phyloP scores from a whole-genome alignment of 768 basidiomycete genomes.

The Pulveroboletus ravenelii region DNA sequence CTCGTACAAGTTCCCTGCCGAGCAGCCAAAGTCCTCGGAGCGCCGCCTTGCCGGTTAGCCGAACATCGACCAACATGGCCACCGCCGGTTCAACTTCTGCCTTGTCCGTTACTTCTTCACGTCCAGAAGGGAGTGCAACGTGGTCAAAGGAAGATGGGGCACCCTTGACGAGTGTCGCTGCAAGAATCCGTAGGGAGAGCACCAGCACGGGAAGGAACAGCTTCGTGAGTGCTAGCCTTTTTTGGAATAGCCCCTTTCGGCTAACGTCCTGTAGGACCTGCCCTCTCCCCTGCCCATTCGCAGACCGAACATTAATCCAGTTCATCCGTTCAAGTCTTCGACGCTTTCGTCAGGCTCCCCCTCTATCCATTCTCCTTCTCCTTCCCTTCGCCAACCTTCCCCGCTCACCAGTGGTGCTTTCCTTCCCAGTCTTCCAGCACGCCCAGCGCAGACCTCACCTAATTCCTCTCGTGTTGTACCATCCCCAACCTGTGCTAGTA shows the following conservation, averaged over 20 bases:
- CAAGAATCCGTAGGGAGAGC: constrained; percentile 50
- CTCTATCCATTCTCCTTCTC: constrained; percentile 45
- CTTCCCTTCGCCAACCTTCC: constrained; percentile 44
- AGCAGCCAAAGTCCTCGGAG: constrained; percentile 34
- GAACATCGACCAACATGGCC: constrained; percentile 31
- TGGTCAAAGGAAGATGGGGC: constrained; percentile 36
- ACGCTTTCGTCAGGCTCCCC: constrained; percentile 48
- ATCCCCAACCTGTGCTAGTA: constrained; percentile 35
- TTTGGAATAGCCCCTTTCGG: constrained; percentile 1
- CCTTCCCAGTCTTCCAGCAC: constrained; percentile 33
- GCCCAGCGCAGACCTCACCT: constrained; percentile 36
- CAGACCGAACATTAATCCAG: constrained; percentile 35
- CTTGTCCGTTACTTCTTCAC: constrained; percentile 39
- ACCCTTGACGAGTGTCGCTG: constrained; percentile 33
- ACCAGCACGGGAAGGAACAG: constrained; percentile 36
- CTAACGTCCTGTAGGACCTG: constrained; percentile 28
- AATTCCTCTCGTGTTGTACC: constrained; percentile 40
- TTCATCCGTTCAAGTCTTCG: constrained; percentile 48
- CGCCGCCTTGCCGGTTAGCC: constrained; percentile 33
- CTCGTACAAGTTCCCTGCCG: constrained; percentile 37
- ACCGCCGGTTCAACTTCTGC: constrained; percentile 34
- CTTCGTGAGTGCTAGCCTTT: constrained; percentile 10
- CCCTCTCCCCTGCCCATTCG: constrained; percentile 44
- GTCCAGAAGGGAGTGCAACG: constrained; percentile 33
- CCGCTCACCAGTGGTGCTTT: constrained; percentile 34